Evolutionary conservation across 1,284 basidiomycete species (phyloP).

Genomic region (Cryptococcus amylolentus): DNA sequence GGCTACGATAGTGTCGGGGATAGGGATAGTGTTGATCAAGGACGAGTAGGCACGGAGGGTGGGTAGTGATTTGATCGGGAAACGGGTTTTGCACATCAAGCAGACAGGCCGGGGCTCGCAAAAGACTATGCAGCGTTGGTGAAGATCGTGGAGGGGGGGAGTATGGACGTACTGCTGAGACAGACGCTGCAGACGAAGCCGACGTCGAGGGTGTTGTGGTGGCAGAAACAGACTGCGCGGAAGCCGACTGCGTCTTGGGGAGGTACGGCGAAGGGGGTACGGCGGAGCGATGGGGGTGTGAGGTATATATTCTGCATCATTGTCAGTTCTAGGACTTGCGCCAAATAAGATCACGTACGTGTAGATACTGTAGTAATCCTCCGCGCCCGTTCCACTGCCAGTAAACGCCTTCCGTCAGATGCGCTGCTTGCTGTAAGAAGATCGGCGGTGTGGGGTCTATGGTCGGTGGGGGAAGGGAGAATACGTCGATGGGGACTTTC

Average conservation of each 20-base stretch:
- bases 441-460: constrained; percentile 67
- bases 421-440: constrained; percentile 94
- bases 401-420: constrained; percentile 92
- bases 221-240: constrained; percentile 97
- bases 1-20: constrained; percentile 34
- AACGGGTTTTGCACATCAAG: constrained; percentile 90
- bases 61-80: constrained; percentile 81
- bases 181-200: constrained; percentile 98
- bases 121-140: constrained; percentile 61
- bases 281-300: constrained; percentile 73
- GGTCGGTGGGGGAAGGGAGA: constrained; percentile 72
- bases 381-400: constrained; percentile 67
- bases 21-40: constrained; percentile 35
- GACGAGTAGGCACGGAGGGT: constrained; percentile 58
- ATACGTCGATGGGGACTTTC: constrained; percentile 94
- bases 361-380: constrained; percentile 80
- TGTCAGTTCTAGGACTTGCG: constrained; percentile 4
- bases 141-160: background rate
- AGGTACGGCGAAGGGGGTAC: constrained; percentile 70
- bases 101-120: constrained; percentile 90
- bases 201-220: constrained; percentile 92
- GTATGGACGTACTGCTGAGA: constrained; percentile 69
- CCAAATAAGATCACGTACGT: constrained; percentile 54
- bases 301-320: constrained; percentile 69
- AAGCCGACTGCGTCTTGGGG: constrained; percentile 95